A percentile compares a stretch with the other conserved stretches of the same genome.
These are phyloP conservation scores for Penicillium sp. DNA, from an alignment of 2,329 filamentous ascomycete genomes.

Conservation along the genomic window DNA sequence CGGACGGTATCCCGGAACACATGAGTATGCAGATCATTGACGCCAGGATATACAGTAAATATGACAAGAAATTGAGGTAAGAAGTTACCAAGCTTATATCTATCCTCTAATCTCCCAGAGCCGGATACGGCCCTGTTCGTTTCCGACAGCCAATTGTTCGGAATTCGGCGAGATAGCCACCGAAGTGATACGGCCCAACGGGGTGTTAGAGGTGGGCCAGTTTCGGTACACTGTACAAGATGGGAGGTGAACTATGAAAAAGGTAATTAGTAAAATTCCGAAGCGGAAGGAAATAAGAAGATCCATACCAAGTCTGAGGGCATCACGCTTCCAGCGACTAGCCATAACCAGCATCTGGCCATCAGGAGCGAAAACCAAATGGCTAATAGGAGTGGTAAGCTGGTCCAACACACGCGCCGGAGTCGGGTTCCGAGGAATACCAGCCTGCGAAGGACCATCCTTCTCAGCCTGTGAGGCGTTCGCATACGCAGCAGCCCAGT, in stretches of 20 bases:
- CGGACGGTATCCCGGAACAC: not conserved
- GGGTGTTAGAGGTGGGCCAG: slow-evolving; percentile 91
- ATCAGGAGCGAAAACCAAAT: slow-evolving; percentile 80
- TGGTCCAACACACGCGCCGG: slow-evolving; percentile 78
- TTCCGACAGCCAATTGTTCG: slow-evolving; percentile 78
- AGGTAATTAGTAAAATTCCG: slow-evolving; percentile 6
- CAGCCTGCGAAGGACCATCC: slow-evolving; percentile 33
- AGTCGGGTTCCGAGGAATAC: slow-evolving; percentile 66
- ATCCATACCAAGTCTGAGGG: slow-evolving; percentile 64
- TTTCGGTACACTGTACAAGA: slow-evolving; percentile 94
- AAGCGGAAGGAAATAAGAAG: not conserved
- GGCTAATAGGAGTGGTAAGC: slow-evolving; percentile 80
- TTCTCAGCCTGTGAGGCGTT: slow-evolving; percentile 23
- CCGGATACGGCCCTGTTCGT: slow-evolving; percentile 83
- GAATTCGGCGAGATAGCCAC: slow-evolving; percentile 68
- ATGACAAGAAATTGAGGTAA: not conserved
- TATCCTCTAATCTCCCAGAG: slow-evolving; percentile 84
- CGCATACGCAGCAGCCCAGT: slow-evolving; percentile 53
- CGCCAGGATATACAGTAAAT: not conserved
- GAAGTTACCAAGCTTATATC: not conserved
- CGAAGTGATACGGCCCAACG: slow-evolving; percentile 77
- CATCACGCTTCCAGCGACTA: slow-evolving; percentile 84
- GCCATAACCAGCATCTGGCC: slow-evolving; percentile 87
- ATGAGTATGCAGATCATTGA: not conserved
- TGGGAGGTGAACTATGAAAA: slow-evolving; percentile 71